Conservation (phyloP, 2,329 filamentous ascomycete genomes). For the Cordyceps tenuipes region DNA sequence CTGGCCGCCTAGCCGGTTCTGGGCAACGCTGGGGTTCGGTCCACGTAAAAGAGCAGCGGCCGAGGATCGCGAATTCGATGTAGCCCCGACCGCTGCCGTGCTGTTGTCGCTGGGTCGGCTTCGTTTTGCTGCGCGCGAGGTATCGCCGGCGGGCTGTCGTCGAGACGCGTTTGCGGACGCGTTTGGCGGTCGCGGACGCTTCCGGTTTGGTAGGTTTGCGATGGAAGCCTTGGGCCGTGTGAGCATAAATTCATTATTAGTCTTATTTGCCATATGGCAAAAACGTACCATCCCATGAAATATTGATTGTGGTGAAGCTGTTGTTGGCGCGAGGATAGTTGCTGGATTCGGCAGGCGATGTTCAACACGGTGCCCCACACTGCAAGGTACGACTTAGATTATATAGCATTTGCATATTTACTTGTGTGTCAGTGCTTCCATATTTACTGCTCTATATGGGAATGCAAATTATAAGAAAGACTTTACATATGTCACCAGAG, state of each 20-base stretch:
- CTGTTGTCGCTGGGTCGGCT: conserved; percentile 11
- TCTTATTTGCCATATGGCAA: neutral
- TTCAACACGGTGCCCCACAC: too few relatives aligned
- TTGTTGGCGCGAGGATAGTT: neutral
- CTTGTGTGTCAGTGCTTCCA: too few relatives aligned
- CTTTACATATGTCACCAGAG: too few relatives aligned
- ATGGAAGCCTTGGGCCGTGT: conserved; percentile 17
- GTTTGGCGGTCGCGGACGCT: conserved; percentile 35
- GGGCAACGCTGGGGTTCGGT: conserved; percentile 9
- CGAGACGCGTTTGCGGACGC: conserved; percentile 25
- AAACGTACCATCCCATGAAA: neutral
- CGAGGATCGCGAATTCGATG: neutral
- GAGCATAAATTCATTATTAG: neutral
- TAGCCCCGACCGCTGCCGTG: neutral
- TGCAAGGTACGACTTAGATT: too few relatives aligned
- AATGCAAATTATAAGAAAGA: too few relatives aligned
- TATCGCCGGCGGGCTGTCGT: conserved; percentile 21
- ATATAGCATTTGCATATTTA: too few relatives aligned
- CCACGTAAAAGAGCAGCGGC: conserved; percentile 2
- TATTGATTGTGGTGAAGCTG: neutral
- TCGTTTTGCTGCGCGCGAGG: conserved; percentile 13
- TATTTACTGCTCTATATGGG: too few relatives aligned
- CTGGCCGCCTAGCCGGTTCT: conserved; percentile 3
- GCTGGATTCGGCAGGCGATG: too few relatives aligned
- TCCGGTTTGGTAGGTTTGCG: conserved; percentile 30